Evolutionary conservation across 2,329 filamentous ascomycete species (phyloP).

Genomic region (Penicillium sumatraense): DNA sequence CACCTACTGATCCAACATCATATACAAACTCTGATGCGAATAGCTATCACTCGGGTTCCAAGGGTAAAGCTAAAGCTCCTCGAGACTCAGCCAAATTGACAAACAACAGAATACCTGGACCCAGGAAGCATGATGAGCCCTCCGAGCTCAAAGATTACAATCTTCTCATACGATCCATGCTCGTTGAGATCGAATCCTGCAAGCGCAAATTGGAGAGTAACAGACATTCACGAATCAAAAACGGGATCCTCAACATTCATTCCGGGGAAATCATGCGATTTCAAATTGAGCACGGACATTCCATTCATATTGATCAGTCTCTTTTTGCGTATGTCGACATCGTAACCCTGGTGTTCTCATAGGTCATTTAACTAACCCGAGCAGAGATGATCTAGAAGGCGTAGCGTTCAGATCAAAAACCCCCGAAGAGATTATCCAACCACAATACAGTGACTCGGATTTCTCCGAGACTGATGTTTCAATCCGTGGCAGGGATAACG

Average conservation of each 20-base stretch:
- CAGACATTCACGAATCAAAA: constrained; percentile 7
- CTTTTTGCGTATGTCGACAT: neutral
- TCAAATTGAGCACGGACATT: constrained; percentile 2
- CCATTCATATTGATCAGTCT: constrained; percentile 2
- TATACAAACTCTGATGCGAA: too few species aligned
- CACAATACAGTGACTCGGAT: too few species aligned
- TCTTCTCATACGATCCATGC: constrained; percentile 5
- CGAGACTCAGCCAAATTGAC: neutral
- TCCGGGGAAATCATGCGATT: constrained; percentile 12
- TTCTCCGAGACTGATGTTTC: neutral
- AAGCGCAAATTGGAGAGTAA: constrained; percentile 10
- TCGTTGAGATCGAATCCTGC: constrained; percentile 11
- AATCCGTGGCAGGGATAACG: too few species aligned
- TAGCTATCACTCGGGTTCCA: too few species aligned
- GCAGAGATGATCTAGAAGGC: too few species aligned
- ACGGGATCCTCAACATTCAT: constrained; percentile 14
- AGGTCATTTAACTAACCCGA: too few species aligned
- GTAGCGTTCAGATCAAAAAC: too few species aligned
- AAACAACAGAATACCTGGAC: neutral
- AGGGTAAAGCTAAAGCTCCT: neutral
- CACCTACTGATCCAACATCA: too few species aligned
- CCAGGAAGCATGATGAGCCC: neutral
- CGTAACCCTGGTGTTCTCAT: too few species aligned
- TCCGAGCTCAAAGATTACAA: constrained; percentile 10
- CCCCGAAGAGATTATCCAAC: too few species aligned